Base-by-base conservation (phyloP, 2,329 filamentous ascomycete species). In the Colletotrichum tropicicola region DNA sequence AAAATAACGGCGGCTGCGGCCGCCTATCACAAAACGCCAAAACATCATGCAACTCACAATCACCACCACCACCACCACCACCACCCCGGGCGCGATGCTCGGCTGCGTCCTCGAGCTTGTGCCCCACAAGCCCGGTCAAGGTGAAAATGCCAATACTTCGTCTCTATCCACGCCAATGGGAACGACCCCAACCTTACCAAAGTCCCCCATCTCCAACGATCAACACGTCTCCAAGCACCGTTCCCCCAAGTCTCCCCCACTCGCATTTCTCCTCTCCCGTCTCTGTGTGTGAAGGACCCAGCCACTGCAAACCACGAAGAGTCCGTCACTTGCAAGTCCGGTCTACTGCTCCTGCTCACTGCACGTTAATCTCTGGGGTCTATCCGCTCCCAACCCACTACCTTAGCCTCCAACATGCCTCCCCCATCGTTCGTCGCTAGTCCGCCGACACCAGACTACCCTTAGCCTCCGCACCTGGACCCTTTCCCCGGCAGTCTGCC, bases 401-500 rank as follows among this genome's bases (percentile, higher is more conserved):
- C 27, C 21, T 37, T 21, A 37, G 12, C 28, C 47, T 25, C 44
- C 44, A 19, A 12, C 19, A 10, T 37, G n/a, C 32, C 25, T 12
- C 35, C 35, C 37, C 32, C 49, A 30, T n/a, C 37, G 51, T 54
- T 54, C 51, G 37, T 54, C 25, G 23, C 37, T 54, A 54, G 35
- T 23, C 27, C 17, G 19, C n/a, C 39, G 39, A 43, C 17, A 17
- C n/a, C n/a, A n/a, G n/a, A n/a, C 39, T 43, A 43, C 19, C 12
- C 37, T 54, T 54, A 43, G 51, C 35, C 51, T 53, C 37, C 55
- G 55, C 44, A 49, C 47, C 12, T 51, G 55, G 55, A 58, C 44
- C 44, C 51, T 15, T 55, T 58, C 23, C 44, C 44, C 44, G 30
- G 43, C 54, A 49, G 21, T 27, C 21, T 27, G 25, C 13, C 12